Evolutionary conservation across 192 early-diverging fungal genomes (phyloP), one percentile per base, ranked within the genome.

Genomic region (Coemansia asiatica): DNA sequence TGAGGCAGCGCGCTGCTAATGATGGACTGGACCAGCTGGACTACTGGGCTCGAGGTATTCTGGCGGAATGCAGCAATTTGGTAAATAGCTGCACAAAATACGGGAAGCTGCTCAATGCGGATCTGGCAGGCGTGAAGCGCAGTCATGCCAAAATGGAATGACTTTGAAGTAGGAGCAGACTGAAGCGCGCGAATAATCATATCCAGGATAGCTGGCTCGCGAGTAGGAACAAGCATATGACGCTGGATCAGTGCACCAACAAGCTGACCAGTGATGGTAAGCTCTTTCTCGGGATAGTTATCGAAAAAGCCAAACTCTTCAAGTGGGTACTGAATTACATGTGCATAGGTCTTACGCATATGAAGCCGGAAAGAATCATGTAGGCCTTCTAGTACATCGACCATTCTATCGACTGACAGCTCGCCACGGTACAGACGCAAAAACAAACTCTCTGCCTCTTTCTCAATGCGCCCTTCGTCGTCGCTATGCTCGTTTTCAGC

Each of bases 291-390:
- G 0, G 95, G 96, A 74, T 98, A 99, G 75, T 93, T 90, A 26
- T 90, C 83, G 61, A 99, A 95, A 68, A 92, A 97, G 60, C 91
- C 88, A 76, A 93, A 96, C 76, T 99, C 97, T 63, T 98, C 97
- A 76, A 99, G 91, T 31, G 96, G 87, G 59, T 92, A 92, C 75
- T 94, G 90, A 9, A 95, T 88, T 86, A 97, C 95, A 68, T 90
- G 94, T 9, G 87, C 85, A 75, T 88, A 98, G 7, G 92, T 87
- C 50, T 95, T 90, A 73, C 90, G 90, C 63, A 93, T 93, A 22
- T 87, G 81, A 23, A 81, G 68, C 56, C 88, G 86, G 16, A 86
- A 64, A 23, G 95, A 95, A 55, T 87, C 88, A 60, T 93, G 93
- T 69, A 93, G 90, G 15, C 81, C 83, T 64, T 89, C 85, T 22